Base-by-base conservation (phyloP, 306 rosid genomes). In the Hylodesmum podocarpum region DNA sequence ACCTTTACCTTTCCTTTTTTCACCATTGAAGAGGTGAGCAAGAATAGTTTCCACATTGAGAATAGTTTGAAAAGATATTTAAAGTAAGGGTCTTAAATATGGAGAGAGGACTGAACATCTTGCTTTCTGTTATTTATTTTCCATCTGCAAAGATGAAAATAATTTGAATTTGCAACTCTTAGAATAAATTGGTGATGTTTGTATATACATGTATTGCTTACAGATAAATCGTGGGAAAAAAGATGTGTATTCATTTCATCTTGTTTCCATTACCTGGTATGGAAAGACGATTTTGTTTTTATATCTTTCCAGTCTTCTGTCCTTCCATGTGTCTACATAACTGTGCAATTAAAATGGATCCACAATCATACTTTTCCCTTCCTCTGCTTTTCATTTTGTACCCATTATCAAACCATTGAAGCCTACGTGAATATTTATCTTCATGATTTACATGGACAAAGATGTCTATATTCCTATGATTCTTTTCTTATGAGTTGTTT, bases 211-310 rank as follows among this genome's bases (percentile, higher is more conserved):
- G 12, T 51, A 33, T 22, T 69, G 18, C 22, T 68, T 63, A 36
- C 19, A 67, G 66, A 68, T 58, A 33, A 27, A 75, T 47, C 67
- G 25, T 47, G n/a, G 36, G 27, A 46, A 39, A 54, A 22, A 34
- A 70, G 50, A 13, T 67, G 37, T 76, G 61, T 64, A 27, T 40
- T 10, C 51, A 53, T 62, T 71, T 57, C 53, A 54, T 71, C 34
- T 71, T 71, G 44, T 80, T 64, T 71, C 73, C 51, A 47, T 25
- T 40, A 70, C 59, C 71, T 69, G 57, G 55, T 47, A 27, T 49
- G 78, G 43, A 51, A 50, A 28, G 16, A 18, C 37, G 49, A 47
- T 46, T 49, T 58, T 13, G 21, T 46, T 66, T 36, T 59, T 46
- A 19, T 37, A 29, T 65, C 31, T 61, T 64, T 80, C 10, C 21